Percentiles rank a stretch among this genome's conserved stretches.
Evolutionary conservation across 495 filamentous ascomycete genomes (phyloP).

Genomic region (Margaritispora aquatica): DNA sequence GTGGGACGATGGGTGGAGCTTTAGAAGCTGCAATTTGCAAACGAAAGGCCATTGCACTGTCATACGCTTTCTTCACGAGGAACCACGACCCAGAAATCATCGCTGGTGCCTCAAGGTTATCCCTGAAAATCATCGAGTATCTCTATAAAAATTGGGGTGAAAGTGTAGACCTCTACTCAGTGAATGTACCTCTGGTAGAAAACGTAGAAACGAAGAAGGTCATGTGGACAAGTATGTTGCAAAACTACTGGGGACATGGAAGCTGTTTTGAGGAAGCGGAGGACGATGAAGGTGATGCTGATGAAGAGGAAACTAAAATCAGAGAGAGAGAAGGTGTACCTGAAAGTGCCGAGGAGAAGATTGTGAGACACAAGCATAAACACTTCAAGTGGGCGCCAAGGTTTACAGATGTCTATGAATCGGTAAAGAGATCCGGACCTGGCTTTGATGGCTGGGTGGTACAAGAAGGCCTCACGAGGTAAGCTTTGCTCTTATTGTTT

Average conservation of each 20-base stretch:
- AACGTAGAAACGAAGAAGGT: constrained; percentile 61
- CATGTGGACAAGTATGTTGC: constrained; percentile 73
- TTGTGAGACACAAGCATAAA: constrained; percentile 53
- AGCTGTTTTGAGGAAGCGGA: constrained; percentile 77
- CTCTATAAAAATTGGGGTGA: constrained; percentile 66
- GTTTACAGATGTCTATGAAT: constrained; percentile 78
- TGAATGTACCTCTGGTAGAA: constrained; percentile 79
- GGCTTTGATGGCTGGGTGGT: constrained; percentile 96
- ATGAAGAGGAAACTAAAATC: constrained; percentile 59
- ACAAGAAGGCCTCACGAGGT: constrained; percentile 85
- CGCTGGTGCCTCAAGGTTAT: constrained; percentile 59
- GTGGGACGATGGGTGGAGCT: constrained; percentile 84
- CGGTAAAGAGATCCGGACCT: constrained; percentile 68
- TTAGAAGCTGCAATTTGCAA: constrained; percentile 87
- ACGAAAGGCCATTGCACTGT: constrained; percentile 70
- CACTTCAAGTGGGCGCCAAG: constrained; percentile 93
- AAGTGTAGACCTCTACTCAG: constrained; percentile 72
- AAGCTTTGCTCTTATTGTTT: too few species aligned
- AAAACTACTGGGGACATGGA: constrained; percentile 80
- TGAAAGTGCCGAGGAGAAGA: constrained; percentile 24
- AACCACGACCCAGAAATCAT: constrained; percentile 75
- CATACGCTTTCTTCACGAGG: constrained; percentile 78
- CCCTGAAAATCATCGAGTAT: constrained; percentile 70
- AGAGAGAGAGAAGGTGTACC: constrained; percentile 51
- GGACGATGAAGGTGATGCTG: constrained; percentile 49